A percentile compares a stretch with the other conserved stretches of the same genome.
phyloP scores from a whole-genome alignment of 2,329 filamentous ascomycete species.

The Colletotrichum kahawae region DNA sequence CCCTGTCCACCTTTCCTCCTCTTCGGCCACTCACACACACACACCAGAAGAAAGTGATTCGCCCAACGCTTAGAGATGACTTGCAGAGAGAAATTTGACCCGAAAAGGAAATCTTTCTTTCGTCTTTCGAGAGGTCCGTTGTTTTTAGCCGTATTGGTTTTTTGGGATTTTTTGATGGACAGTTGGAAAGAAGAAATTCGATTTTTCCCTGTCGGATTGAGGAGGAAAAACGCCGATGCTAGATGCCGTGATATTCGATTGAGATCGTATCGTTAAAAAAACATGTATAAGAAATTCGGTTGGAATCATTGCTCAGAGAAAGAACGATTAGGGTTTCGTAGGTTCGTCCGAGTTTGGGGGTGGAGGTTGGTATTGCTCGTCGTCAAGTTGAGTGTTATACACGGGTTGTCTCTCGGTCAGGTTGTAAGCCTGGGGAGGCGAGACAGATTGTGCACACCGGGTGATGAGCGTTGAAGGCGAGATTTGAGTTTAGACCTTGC shows the following conservation, averaged over 20 bases:
- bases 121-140: not conserved
- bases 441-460: not conserved
- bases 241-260: constrained; percentile 22
- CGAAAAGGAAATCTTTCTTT: not conserved
- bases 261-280: constrained; percentile 3
- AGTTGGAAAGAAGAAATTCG: not conserved
- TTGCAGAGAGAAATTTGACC: not conserved
- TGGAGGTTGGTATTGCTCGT: not conserved
- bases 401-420: constrained; percentile 4
- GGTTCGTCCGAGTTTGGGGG: constrained; percentile 3
- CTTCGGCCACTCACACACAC: not conserved
- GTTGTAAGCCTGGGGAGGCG: not conserved
- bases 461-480: not conserved
- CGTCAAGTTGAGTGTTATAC: not conserved
- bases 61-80: not conserved
- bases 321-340: constrained; percentile 3
- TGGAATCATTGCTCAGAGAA: constrained; percentile 15
- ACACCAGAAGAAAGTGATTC: not conserved
- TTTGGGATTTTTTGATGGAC: not conserved
- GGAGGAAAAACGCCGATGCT: constrained; percentile 22
- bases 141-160: not conserved
- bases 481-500: not conserved
- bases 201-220: not conserved
- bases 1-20: not conserved
- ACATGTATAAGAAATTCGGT: constrained; percentile 6